Evolutionary conservation across 768 basidiomycete genomes (phyloP), one percentile per base, ranked within the genome.

Genomic region (Panaeolus papilionaceus): DNA sequence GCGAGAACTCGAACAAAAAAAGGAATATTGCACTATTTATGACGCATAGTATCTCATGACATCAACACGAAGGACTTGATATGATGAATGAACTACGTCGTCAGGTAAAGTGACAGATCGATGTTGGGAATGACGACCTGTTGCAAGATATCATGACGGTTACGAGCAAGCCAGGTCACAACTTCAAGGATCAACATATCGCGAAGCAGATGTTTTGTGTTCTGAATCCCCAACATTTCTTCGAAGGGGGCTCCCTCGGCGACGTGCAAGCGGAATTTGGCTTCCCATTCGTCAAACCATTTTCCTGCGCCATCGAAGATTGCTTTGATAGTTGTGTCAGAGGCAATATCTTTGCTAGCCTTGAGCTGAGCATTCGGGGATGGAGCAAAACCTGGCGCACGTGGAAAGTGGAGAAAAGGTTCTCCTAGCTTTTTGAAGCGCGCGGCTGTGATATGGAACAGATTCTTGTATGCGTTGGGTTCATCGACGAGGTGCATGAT

Each of bases 281-380:
- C 54, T 28, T 58, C 54, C 54, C 54, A 58, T n/a, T 33, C 16
- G 28, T 58, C 54, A 28, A 58, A 58, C 54, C 54, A 58, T 16
- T 7, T 58, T 18, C 54, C 54, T 58, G 33, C 54, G 6, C 33
- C 6, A 16, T 58, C 54, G 6, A 28, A 58, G 54, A 58, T 58
- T 4, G 54, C 54, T 16, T 58, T 58, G 14, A 58, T 58, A 4
- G 54, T 58, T 7, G 14, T 28, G 33, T 58, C 54, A 33, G 54
- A 58, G 3, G 33, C 14, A 37, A 58, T 58, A 9, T 58, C 28
- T 4, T 26, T 16, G 28, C 54, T 58, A 16, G 11, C 14, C 28
- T 37, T 58, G 54, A 58, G 28, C 12, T 10, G 54, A 11, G 28
- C 54, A 16, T 58, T 33, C 14, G 54, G 28, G 11, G 54, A 6